Conservation (phyloP, 1,284 basidiomycete genomes). For the Peniophora sp. region DNA sequence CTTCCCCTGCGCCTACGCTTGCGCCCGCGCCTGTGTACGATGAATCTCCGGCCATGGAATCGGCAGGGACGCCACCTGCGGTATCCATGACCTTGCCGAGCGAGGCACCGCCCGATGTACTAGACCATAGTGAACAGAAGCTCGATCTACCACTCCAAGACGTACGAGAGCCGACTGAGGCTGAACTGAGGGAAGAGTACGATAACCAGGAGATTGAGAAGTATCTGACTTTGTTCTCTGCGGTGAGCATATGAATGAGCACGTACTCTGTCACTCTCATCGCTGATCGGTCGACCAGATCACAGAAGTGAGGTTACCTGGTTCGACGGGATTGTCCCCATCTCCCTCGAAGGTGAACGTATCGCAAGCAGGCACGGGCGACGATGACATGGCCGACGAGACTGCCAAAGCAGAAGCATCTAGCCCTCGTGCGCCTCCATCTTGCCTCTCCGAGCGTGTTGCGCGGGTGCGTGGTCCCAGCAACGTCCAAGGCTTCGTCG, state of each 20-base stretch:
- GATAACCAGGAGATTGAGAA: constrained; percentile 57
- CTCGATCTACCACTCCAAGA: too few relatives aligned
- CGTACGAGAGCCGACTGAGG: constrained; percentile 18
- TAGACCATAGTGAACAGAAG: too few relatives aligned
- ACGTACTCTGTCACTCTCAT: too few relatives aligned
- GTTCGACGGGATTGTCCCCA: background rate
- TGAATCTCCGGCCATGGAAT: too few relatives aligned
- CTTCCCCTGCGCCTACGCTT: too few relatives aligned
- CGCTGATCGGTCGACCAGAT: constrained; percentile 35
- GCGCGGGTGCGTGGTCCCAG: constrained; percentile 26
- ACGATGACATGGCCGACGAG: constrained; percentile 2
- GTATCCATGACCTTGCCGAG: background rate
- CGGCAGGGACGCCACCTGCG: background rate
- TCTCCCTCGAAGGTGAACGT: background rate
- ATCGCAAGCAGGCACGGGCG: constrained; percentile 3
- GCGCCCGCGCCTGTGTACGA: too few relatives aligned
- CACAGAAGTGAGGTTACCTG: constrained; percentile 39
- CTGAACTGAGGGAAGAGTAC: constrained; percentile 44
- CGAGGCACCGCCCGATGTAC: background rate
- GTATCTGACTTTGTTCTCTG: constrained; percentile 48
- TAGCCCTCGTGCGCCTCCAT: constrained; percentile 1
- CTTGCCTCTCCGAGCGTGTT: constrained; percentile 26
- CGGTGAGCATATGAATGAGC: constrained; percentile 34
- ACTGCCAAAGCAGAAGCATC: background rate
- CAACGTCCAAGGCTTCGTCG: background rate